Percentiles rank a stretch among this genome's conserved stretches.
Evolutionary conservation across 2,329 filamentous ascomycete species (phyloP).

Genomic region (Tolypocladium nubicola): DNA sequence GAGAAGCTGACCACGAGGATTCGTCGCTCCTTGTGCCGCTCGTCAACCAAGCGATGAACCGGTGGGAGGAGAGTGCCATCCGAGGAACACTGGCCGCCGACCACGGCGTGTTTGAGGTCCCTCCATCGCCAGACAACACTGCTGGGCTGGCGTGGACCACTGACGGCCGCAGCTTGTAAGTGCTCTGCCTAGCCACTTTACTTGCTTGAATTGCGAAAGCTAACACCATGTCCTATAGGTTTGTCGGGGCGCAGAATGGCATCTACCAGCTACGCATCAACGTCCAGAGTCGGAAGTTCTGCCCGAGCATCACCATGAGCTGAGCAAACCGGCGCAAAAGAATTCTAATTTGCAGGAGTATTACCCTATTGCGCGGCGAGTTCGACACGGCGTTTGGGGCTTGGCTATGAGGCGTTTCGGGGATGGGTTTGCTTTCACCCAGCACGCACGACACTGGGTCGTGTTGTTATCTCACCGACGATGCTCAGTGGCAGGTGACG

Average conservation of each 20-base stretch:
- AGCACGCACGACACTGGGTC: not conserved
- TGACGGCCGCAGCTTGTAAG: conserved; percentile 50
- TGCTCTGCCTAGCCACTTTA: conserved; percentile 3
- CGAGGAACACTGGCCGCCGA: conserved; percentile 21
- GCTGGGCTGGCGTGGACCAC: conserved; percentile 53
- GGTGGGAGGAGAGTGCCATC: conserved; percentile 27
- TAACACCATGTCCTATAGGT: conserved; percentile 26
- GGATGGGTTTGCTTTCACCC: not conserved
- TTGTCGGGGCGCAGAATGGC: conserved; percentile 57
- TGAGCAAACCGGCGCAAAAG: conserved; percentile 18
- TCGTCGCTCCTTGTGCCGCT: conserved; percentile 24
- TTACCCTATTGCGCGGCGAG: not conserved
- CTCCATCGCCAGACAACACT: conserved; percentile 44
- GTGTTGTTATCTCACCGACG: not conserved
- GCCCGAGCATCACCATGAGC: conserved; percentile 43
- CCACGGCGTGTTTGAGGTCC: conserved; percentile 30
- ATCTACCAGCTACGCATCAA: conserved; percentile 67
- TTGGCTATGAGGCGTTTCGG: not conserved
- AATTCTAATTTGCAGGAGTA: not conserved
- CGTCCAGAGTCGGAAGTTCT: conserved; percentile 47
- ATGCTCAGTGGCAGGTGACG: not conserved
- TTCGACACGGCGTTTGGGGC: not conserved
- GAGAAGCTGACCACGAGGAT: conserved; percentile 23
- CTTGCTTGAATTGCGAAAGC: not conserved
- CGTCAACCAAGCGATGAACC: conserved; percentile 24